Evolutionary conservation across 306 rosid species (phyloP), one percentile per base, ranked within the genome.

Genomic region (Crataegus laevigata): DNA sequence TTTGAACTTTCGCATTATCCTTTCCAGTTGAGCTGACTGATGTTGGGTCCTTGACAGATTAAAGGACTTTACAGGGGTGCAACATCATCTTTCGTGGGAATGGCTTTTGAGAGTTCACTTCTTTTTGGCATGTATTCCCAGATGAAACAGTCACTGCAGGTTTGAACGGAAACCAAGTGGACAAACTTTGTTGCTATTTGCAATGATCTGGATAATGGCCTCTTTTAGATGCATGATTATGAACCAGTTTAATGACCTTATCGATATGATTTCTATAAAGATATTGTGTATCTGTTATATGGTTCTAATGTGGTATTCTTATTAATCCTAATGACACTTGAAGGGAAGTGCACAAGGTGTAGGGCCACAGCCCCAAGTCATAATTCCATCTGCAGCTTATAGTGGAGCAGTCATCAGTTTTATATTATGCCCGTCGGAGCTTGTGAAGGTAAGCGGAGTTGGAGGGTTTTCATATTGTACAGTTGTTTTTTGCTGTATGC

Each of bases 21-120:
- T 36, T 67, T 36, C 36, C 73, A 54, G 59, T 73, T 54, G 64
- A 76, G 82, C 71, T 74, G 63, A 75, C 78, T 63, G 72, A 68
- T 55, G 30, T 71, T 14, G 57, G 60, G 60, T 83, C 52, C 68
- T 77, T 90, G 87, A 72, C 90, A 94, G 99, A 77, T 92, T 72
- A 90, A 80, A 83, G 97, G 99, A 82, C 93, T 94, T 73, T 94
- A 94, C 82, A 88, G 96, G 79, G 99, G 97, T 73, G 96, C 99
- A 51, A 91, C 96, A 36, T 83, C 99, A 67, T 94, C 97, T 81
- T 94, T 94, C 71, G 42, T 91, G 57, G 97, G 98, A 84, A 81
- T 94, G 82, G 89, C 97, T 84, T 88, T 91, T 65, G 97, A 94
- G 86, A 90, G 99, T 78, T 89, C 97, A 38, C 90, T 94, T 34